Conservation (phyloP, 176 grass and related monocot genomes). For the Musa itinerans region DNA sequence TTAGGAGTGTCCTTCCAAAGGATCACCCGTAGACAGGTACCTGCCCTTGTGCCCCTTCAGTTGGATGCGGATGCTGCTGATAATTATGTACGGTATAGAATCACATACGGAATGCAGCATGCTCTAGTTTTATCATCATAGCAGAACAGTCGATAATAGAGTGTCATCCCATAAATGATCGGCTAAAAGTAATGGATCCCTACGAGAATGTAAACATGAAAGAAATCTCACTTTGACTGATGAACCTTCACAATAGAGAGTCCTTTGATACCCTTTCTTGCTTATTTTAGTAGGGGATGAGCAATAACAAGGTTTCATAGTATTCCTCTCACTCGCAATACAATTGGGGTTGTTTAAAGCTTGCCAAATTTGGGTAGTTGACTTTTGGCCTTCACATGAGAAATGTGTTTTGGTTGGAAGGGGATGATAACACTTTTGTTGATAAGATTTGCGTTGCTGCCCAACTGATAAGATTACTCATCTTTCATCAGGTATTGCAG, state of each 20-base stretch:
- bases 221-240: neutral
- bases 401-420: too few relatives aligned
- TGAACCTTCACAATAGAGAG: neutral
- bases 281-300: neutral
- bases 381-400: too few relatives aligned
- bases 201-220: neutral
- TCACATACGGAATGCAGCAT: neutral
- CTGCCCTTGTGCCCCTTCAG: neutral
- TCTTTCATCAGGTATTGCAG: too few relatives aligned
- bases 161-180: too few relatives aligned
- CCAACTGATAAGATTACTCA: too few relatives aligned
- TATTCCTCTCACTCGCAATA: neutral
- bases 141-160: too few relatives aligned
- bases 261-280: neutral
- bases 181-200: too few relatives aligned
- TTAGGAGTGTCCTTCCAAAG: constrained; percentile 83
- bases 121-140: too few relatives aligned
- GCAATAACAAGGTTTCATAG: neutral
- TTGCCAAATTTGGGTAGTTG: neutral
- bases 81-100: neutral
- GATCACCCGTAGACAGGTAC: constrained; percentile 86
- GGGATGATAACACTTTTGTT: too few relatives aligned
- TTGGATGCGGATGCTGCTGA: neutral
- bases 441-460: too few relatives aligned
- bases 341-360: neutral